phyloP scores from a whole-genome alignment of 2,329 filamentous ascomycete species.

The Orbilia oligospora region DNA sequence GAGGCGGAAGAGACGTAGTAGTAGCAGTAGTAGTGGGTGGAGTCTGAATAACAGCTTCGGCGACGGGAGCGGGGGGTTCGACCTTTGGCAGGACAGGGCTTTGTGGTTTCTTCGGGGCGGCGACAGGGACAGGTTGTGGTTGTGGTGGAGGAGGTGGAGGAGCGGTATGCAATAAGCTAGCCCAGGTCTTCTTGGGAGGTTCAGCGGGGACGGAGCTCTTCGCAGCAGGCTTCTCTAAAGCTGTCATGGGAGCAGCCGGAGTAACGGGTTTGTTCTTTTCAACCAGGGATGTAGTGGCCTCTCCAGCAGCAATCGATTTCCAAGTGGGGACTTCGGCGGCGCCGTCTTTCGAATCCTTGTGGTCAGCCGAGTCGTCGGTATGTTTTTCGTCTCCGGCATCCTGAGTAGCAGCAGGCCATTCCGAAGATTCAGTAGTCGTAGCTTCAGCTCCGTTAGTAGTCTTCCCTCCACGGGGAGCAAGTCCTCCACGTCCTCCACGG shows the following conservation, averaged over 20 bases:
- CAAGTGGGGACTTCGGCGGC: constrained; percentile 33
- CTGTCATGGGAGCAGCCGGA: constrained; percentile 53
- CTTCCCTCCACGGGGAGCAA: constrained; percentile 78
- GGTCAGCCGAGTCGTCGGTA: constrained; percentile 28
- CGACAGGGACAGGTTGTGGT: constrained; percentile 22
- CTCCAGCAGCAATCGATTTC: constrained; percentile 43
- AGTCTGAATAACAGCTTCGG: constrained; percentile 65
- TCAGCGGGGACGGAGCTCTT: constrained; percentile 72
- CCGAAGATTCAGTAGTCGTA: constrained; percentile 65
- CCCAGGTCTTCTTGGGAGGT: constrained; percentile 69
- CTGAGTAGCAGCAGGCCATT: constrained; percentile 41
- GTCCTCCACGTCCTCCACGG: constrained; percentile 75
- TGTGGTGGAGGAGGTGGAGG: constrained; percentile 39
- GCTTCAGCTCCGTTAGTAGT: constrained; percentile 73
- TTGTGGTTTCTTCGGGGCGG: constrained; percentile 66
- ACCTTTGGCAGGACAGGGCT: constrained; percentile 62
- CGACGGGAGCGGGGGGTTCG: constrained; percentile 63
- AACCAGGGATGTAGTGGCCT: constrained; percentile 43
- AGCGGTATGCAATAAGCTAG: constrained; percentile 65
- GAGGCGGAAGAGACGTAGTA: constrained; percentile 68
- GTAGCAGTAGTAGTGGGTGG: no score
- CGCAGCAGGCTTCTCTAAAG: constrained; percentile 75
- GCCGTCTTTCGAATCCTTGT: constrained; percentile 19
- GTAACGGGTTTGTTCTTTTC: constrained; percentile 47
- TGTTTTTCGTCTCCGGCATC: constrained; percentile 46